Base-by-base conservation (phyloP, 768 basidiomycete genomes). In the Pulveroboletus sp. region DNA sequence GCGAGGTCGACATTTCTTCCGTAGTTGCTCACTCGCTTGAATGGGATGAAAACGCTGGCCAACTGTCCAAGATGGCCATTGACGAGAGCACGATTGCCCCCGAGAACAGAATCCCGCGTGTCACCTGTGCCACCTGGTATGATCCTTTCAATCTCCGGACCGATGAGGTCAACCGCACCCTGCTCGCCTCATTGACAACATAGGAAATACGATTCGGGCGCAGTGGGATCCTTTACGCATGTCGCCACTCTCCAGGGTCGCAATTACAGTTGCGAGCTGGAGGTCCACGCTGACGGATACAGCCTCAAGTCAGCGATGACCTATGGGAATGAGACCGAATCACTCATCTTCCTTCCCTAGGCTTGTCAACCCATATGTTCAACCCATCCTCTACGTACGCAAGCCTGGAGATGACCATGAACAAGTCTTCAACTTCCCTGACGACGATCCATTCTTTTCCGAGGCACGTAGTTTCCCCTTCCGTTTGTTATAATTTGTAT, bases 181-280 rank as follows among this genome's bases (percentile, higher is more conserved):
- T 62, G 46, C 50, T 45, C 32, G 35, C 49, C 53, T 63, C 50
- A 54, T 52, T 51, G 33, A 53, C 36, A 17, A 63, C 57, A 36
- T 60, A 87, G 86, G 88, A 99, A 99, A 75, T 99, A 98, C 66
- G 85, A 89, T 54, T 91, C 80, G 49, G 95, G 95, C 11, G 95
- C 93, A 32, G 89, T 97, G 30, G 95, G 96, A 21, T 86, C 81
- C 51, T 86, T 99, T 69, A 89, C 82, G 4, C 95, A 99, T 61
- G 77, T 90, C 38, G 88, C 89, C 48, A 88, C 89, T 21, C 82
- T 99, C 36, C 95, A 99, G 65, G 95, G 93, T 44, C 82, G 75
- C 57, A 82, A 93, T 65, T 98, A 97, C 71, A 90, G 90, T 61
- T 96, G 93, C 65, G 93, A 95, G 73, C 75, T 97, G 37, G 93